Base-by-base conservation (phyloP, 176 grass and related monocot species). In the Elaeis guineensis region DNA sequence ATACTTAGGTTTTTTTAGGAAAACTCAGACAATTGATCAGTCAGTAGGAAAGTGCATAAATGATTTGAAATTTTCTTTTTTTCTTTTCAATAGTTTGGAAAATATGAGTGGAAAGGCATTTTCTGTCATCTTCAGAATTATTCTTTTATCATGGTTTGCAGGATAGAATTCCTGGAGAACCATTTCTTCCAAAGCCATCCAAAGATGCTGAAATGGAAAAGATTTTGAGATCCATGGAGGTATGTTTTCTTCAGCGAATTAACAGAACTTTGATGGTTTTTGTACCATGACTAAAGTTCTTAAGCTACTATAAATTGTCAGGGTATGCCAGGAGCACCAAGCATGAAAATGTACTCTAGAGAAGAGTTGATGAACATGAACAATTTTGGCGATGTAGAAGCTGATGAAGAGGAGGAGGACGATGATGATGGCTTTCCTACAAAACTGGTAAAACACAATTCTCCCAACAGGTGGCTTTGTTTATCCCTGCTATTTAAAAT, bases 341-440 rank as follows among this genome's bases (percentile, higher is more conserved):
- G 58, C 71, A 97, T 88, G 92, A 97, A 97, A 61, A 97, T 97
- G 92, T 97, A 82, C 72, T 97, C 92, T 15, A 85, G 75, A 77
- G 92, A 97, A 3, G 86, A 90, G 72, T 50, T 97, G 67, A 82
- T 91, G 83, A 97, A 88, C 57, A 14, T 14, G 35, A 97, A 97
- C 49, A 97, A 97, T 61, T 97, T 91, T 61, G 79, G 73, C 54
- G 25, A 54, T 18, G 80, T 78, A 24, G 83, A 54, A 14, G 72
- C 67, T 23, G 91, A 85, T 20, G 83, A 78, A 12, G 83, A 81
- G n/a, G 82, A 89, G 22, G 91, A 90, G 0, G 86, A 95, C 18
- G 75, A 59, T 9, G 69, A 79, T 2, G 69, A 72, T 26, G 63
- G 65, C 55, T 85, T 97, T 52, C 69, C 92, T 8, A 75, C 71